phyloP scores from a whole-genome alignment of 257 asterid genomes.

The Dorcoceras hygrometricum region DNA sequence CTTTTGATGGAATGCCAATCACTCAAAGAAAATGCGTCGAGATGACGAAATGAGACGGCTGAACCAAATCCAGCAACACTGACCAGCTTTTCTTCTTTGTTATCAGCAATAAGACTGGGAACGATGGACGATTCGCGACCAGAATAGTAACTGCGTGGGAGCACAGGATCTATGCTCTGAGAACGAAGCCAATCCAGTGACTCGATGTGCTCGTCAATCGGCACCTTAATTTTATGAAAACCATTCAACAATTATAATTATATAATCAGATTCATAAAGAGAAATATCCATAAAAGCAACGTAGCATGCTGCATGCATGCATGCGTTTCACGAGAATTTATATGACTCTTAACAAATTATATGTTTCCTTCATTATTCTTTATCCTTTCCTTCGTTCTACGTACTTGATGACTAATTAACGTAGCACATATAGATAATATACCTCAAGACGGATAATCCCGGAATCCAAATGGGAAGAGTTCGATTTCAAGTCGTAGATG shows the following conservation, averaged over 20 bases:
- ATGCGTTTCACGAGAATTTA: background rate
- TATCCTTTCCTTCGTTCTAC: too few species aligned
- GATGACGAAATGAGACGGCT: slow-evolving; percentile 78
- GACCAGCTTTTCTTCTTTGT: slow-evolving; percentile 37
- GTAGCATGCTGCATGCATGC: background rate
- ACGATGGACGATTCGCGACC: slow-evolving; percentile 50
- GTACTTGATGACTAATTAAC: background rate
- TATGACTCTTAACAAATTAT: background rate
- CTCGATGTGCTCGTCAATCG: slow-evolving; percentile 58
- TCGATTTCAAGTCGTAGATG: slow-evolving; percentile 45
- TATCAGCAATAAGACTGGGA: slow-evolving; percentile 26
- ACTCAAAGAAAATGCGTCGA: slow-evolving; percentile 60
- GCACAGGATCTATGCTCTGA: slow-evolving; percentile 40
- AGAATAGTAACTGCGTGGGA: slow-evolving; percentile 91
- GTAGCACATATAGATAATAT: background rate
- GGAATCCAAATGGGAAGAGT: slow-evolving; percentile 40
- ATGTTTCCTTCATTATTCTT: too few species aligned
- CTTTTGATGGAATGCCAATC: slow-evolving; percentile 86
- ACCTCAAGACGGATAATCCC: slow-evolving; percentile 91
- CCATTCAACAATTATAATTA: background rate
- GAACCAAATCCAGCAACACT: slow-evolving; percentile 94
- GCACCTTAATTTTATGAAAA: slow-evolving; percentile 47
- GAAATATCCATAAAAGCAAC: too few species aligned
- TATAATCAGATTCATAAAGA: too few species aligned
- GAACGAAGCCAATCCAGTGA: slow-evolving; percentile 89